phyloP scores from a whole-genome alignment of 228 moss, liverwort and hornwort genomes.

The Sphagnum fallax region DNA sequence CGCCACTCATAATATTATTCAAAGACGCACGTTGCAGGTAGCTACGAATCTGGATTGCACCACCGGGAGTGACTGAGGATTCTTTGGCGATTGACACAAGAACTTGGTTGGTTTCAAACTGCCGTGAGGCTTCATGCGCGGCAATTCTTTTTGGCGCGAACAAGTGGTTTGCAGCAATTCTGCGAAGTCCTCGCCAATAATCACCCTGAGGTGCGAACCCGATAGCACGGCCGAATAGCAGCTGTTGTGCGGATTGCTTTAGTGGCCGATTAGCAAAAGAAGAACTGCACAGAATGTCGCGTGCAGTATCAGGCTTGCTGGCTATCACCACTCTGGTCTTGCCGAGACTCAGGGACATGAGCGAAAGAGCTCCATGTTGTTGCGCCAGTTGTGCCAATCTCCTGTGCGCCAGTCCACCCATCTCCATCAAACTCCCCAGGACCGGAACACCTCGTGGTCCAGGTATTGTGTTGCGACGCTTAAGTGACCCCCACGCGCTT shows the following conservation, averaged over 20 bases:
- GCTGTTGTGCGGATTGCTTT: slow-evolving; percentile 40
- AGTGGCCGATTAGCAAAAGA: slow-evolving; percentile 35
- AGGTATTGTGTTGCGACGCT: slow-evolving; percentile 26
- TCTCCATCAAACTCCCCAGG: slow-evolving; percentile 28
- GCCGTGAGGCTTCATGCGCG: slow-evolving; percentile 12
- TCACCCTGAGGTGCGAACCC: slow-evolving; percentile 49
- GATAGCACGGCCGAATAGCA: slow-evolving; percentile 31
- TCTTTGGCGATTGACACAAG: background rate
- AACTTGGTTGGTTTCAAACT: slow-evolving; percentile 17
- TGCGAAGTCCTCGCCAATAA: slow-evolving; percentile 34
- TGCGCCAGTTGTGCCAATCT: slow-evolving; percentile 15
- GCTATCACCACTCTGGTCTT: slow-evolving; percentile 27
- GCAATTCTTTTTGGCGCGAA: slow-evolving; percentile 44
- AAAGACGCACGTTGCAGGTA: slow-evolving; percentile 29
- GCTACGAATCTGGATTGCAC: slow-evolving; percentile 4
- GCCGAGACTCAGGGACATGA: slow-evolving; percentile 46
- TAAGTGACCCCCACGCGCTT: slow-evolving; percentile 27
- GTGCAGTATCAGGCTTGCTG: slow-evolving; percentile 19
- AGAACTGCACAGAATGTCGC: slow-evolving; percentile 29
- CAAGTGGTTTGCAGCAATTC: slow-evolving; percentile 40
- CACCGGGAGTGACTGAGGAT: background rate
- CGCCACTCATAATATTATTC: slow-evolving; percentile 40
- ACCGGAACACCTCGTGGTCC: slow-evolving; percentile 29
- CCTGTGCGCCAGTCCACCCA: slow-evolving; percentile 36
- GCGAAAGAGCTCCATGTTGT: slow-evolving; percentile 9